Percentiles rank a stretch among this genome's conserved stretches.
phyloP scores from a whole-genome alignment of 1,284 basidiomycete species.

The Takashimella tepidaria region DNA sequence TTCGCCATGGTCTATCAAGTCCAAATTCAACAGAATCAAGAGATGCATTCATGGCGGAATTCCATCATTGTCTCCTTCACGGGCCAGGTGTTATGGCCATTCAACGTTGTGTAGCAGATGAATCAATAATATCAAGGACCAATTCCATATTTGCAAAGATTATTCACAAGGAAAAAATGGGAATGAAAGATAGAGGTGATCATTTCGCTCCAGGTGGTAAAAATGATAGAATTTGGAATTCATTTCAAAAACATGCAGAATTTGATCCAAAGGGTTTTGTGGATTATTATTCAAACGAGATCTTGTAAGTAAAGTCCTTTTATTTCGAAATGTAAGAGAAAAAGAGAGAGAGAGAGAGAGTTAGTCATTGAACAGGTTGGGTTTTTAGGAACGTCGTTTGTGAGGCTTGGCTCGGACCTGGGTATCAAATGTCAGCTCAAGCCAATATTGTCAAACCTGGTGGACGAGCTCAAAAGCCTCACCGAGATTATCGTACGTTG shows the following conservation, averaged over 20 bases:
- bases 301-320: constrained; percentile 1
- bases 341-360: too few relatives aligned
- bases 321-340: neutral
- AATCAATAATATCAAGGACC: constrained; percentile 1
- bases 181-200: constrained; percentile 2
- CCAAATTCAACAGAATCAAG: neutral
- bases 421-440: constrained; percentile 17
- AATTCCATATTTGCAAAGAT: neutral
- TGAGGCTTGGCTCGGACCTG: constrained; percentile 16
- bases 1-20: neutral
- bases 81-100: constrained; percentile 15
- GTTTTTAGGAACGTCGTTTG: constrained; percentile 5
- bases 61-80: constrained; percentile 8
- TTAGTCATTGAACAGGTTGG: neutral
- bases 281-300: constrained; percentile 13
- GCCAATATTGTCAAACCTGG: constrained; percentile 16
- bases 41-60: constrained; percentile 12
- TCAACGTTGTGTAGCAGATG: neutral
- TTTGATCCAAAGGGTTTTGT: constrained; percentile 7
- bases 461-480: constrained; percentile 14
- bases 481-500: constrained; percentile 15
- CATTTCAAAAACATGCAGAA: constrained; percentile 13
- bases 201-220: constrained; percentile 16
- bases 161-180: neutral
- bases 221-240: constrained; percentile 20